phyloP scores from a whole-genome alignment of 2,329 filamentous ascomycete genomes.

The Rhinocladiella mackenziei region DNA sequence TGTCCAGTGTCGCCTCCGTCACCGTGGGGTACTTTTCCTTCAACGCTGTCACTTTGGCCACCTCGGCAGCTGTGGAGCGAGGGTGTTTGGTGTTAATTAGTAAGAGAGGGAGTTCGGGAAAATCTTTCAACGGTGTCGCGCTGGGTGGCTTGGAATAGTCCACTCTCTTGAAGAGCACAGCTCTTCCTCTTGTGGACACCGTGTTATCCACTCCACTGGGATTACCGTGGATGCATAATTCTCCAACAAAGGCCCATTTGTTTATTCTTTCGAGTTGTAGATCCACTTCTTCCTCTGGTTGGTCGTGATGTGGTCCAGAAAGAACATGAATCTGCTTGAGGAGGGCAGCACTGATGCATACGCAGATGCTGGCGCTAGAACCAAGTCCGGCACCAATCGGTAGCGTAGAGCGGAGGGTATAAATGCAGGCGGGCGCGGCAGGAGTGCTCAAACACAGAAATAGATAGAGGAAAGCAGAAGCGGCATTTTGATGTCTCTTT shows the following conservation, averaged over 20 bases:
- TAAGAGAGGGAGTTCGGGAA: constrained; percentile 86
- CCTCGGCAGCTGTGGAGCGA: constrained; percentile 79
- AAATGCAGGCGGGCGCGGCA: constrained; percentile 74
- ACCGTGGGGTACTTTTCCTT: constrained; percentile 69
- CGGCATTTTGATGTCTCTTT: constrained; percentile 79
- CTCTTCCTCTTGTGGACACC: constrained; percentile 87
- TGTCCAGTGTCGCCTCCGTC: constrained; percentile 74
- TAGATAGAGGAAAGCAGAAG: constrained; percentile 84
- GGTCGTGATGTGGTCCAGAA: constrained; percentile 85
- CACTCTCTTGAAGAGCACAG: constrained; percentile 79
- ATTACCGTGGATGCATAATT: constrained; percentile 96
- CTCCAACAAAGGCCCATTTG: constrained; percentile 92
- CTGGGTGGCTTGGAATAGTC: constrained; percentile 73
- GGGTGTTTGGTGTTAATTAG: constrained; percentile 84
- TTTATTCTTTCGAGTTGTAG: constrained; percentile 93
- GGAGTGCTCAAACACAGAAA: constrained; percentile 81
- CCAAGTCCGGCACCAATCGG: constrained; percentile 88
- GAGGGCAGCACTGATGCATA: constrained; percentile 79
- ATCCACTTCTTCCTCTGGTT: constrained; percentile 80
- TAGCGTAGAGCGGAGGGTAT: constrained; percentile 88
- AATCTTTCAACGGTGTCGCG: constrained; percentile 74
- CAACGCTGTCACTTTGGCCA: constrained; percentile 76
- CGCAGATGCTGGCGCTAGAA: constrained; percentile 89
- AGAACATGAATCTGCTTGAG: constrained; percentile 84
- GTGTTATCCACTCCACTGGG: constrained; percentile 97